A percentile compares a stretch with the other conserved stretches of the same genome.
These are phyloP conservation scores for Rhizoclosmatium globosum DNA, from an alignment of 192 early-diverging fungal species.

Conservation along the genomic window DNA sequence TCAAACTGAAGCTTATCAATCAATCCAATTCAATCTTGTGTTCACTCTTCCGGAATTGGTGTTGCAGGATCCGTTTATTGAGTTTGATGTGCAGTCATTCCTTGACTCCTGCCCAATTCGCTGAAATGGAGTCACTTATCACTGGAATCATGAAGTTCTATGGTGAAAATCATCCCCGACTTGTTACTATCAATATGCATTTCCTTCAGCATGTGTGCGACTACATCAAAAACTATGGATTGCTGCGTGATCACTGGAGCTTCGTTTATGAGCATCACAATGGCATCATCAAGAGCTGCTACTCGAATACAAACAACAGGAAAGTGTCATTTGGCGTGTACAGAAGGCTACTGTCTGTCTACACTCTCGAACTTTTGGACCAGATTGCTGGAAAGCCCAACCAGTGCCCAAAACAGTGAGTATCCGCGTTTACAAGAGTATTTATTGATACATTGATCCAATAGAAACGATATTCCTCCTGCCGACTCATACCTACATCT, in stretches of 20 bases:
- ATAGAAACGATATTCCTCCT: neutral
- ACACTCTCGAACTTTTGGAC: neutral
- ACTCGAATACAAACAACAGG: neutral
- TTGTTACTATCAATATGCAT: neutral
- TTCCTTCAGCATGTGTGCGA: neutral
- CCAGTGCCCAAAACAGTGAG: neutral
- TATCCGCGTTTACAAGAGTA: neutral
- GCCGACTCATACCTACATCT: neutral
- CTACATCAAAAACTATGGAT: neutral
- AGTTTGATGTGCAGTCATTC: neutral
- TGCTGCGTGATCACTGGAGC: neutral
- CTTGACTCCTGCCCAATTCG: neutral
- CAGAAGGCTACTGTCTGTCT: neutral
- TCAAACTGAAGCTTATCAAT: neutral
- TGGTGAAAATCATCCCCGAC: neutral
- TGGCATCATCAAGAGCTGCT: neutral
- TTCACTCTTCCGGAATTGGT: neutral
- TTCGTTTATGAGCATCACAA: slow-evolving; percentile 1
- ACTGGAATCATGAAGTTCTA: neutral
- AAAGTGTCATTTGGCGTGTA: neutral
- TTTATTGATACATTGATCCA: neutral
- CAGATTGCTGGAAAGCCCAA: neutral
- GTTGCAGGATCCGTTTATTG: neutral
- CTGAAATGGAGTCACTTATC: neutral
- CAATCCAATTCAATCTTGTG: neutral